phyloP scores from a whole-genome alignment of 148 eudicot species.

The Mesembryanthemum crystallinum region DNA sequence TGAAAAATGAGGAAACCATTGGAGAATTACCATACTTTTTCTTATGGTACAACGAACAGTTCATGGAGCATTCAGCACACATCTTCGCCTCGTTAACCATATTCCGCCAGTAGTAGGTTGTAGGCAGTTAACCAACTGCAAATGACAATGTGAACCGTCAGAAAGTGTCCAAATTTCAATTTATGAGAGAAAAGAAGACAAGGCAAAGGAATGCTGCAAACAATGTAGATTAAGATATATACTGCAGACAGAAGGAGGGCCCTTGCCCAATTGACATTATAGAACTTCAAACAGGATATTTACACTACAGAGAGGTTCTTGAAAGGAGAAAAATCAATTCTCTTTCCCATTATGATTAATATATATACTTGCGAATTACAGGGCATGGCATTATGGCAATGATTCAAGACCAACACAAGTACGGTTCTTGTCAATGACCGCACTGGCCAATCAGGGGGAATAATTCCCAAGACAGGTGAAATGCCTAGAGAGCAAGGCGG shows the following conservation, averaged over 20 bases:
- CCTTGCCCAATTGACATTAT: not conserved
- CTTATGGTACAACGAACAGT: constrained; percentile 34
- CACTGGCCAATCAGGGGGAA: not conserved
- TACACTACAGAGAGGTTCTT: not conserved
- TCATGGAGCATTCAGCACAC: constrained; percentile 39
- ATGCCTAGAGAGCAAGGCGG: not conserved
- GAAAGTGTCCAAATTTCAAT: not conserved
- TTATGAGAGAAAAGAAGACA: not conserved
- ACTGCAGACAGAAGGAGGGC: not conserved
- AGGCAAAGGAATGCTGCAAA: not conserved
- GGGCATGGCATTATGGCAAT: not conserved
- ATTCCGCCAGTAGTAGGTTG: not conserved
- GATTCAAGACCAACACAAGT: not conserved
- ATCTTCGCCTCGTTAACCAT: constrained; percentile 15
- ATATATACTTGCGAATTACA: not conserved
- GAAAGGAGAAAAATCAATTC: not conserved
- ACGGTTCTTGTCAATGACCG: not conserved
- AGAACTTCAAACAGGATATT: not conserved
- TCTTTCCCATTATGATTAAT: too few species aligned
- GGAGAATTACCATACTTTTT: constrained; percentile 26
- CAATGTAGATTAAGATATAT: not conserved
- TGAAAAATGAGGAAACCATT: constrained; percentile 43
- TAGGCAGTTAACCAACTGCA: not conserved
- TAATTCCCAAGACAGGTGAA: not conserved
- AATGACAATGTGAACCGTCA: not conserved